Evolutionary conservation across 176 grass and related monocot genomes (phyloP), one percentile per base, ranked within the genome.

Genomic region (Themeda triandra): DNA sequence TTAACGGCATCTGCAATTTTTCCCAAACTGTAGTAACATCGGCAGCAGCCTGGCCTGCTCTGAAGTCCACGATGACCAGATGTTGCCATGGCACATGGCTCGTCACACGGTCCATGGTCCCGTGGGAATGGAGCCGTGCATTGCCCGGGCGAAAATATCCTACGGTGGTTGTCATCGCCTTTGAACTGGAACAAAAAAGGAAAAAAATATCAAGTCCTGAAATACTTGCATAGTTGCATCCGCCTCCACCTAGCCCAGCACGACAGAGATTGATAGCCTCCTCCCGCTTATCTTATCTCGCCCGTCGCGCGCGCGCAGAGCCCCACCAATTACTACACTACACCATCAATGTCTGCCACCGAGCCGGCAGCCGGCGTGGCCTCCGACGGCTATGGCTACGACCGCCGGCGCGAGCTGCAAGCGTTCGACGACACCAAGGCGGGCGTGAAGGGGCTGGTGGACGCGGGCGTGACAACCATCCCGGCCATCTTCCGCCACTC

Each of bases 341-440:
- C 23, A 10, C 6, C 70, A 24, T 8, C 29, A 24, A 76, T 76
- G 79, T 29, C 66, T 14, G 9, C 66, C 28, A 15, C 63, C 18
- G 25, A 23, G n/a, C 0, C 69, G 5, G 18, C 45, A 10, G 44
- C 25, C 44, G 3, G 2, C 0, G 21, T 28, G 32, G 7, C 25
- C 74, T 0, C 53, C 14, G 17, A 35, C 33, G 6, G n/a, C n/a
- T n/a, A 28, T 19, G n/a, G 40, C 56, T 67, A 36, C 40, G 88
- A 91, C 59, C 71, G 91, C 25, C 56, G 7, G 39, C 29, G 54
- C 17, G 86, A 75, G 39, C 71, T 92, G n/a, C 76, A 85, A 23
- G 86, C 77, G 44, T 92, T 96, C 67, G 88, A 92, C 59, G 86
- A 90, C 78, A 91, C 86, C 76, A 95, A 91, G 80, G 77, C 83